Evolutionary conservation across 2,329 filamentous ascomycete genomes (phyloP), one percentile per base, ranked within the genome.

Genomic region (Stemphylium lycopersici): DNA sequence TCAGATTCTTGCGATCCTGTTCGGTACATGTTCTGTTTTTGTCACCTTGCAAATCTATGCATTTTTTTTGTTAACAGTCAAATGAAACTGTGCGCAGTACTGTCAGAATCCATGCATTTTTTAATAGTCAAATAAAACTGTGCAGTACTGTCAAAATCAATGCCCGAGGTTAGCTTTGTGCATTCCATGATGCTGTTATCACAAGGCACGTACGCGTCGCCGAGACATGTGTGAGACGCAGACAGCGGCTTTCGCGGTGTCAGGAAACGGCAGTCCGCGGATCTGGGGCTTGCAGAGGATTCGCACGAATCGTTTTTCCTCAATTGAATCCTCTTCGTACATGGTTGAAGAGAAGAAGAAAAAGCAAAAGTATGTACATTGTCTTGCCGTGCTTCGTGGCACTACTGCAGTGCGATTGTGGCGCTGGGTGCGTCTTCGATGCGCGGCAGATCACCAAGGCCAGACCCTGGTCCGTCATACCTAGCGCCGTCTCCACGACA

Each of bases 391-490:
- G 29, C 45, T 32, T 18, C 10, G 36, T 48, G 6, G 39, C n/a
- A 22, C 26, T 15, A 11, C 15, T n/a, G 22, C 8, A 16, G 39
- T 11, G 39, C n/a, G 31, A 32, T 15, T 42, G 39, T 48, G 46
- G 46, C 46, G 37, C 18, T n/a, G 26, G 15, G 22, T 24, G 31
- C 37, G 11, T 26, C 13, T 48, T 33, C 44, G 33, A 29, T 15
- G 20, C 29, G 29, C 24, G 36, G 36, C 18, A 45, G 47, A 52
- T 41, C 42, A 52, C 44, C 46, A 48, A 50, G 58, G 49, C 43
- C 46, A 48, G 57, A 61, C 61, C 63, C 64, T 62, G 52, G 63
- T 55, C 54, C 55, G 59, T 63, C 65, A 64, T 66, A n/a, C n/a
- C n/a, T n/a, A 66, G 64, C 63, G 52, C 43, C 52, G 56, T 59